A percentile compares a stretch with the other conserved stretches of the same genome.
Conservation (phyloP, 2,329 filamentous ascomycete genomes). For the Stemphylium vesicarium region DNA sequence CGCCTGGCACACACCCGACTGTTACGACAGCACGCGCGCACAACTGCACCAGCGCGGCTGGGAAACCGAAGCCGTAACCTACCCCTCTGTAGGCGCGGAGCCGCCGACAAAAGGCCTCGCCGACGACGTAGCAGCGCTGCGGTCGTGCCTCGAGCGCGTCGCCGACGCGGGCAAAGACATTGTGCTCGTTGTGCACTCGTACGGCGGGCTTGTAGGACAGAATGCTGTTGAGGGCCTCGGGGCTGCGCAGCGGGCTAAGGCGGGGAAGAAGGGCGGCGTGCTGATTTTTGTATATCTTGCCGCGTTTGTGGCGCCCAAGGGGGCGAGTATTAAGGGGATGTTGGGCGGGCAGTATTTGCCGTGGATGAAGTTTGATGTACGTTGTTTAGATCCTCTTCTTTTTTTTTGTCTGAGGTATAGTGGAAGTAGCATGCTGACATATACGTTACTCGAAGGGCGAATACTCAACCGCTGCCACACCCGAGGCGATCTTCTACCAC, state of each 20-base stretch:
- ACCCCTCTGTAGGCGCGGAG: constrained; percentile 8
- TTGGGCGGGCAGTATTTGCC: constrained; percentile 2
- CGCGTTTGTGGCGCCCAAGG: constrained; percentile 6
- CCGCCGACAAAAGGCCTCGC: constrained; percentile 6
- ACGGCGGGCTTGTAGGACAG: constrained; percentile 5
- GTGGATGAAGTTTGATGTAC: constrained; percentile 8
- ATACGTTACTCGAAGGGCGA: neutral
- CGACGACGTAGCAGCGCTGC: constrained; percentile 1
- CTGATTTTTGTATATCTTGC: constrained; percentile 4
- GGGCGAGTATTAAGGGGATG: neutral
- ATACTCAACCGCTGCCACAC: neutral
- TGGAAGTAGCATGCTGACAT: too few relatives aligned
- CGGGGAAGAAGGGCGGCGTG: constrained; percentile 4
- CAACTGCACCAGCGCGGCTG: constrained; percentile 6
- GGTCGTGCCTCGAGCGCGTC: neutral
- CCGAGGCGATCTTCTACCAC: constrained; percentile 2
- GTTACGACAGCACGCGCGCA: constrained; percentile 1
- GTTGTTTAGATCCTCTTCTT: too few relatives aligned
- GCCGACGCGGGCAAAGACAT: constrained; percentile 6
- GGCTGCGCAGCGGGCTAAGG: neutral
- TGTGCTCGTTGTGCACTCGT: constrained; percentile 3
- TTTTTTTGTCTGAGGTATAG: too few relatives aligned
- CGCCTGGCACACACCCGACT: constrained; percentile 3
- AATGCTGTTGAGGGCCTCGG: constrained; percentile 1
- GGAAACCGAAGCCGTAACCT: constrained; percentile 5